Evolutionary conservation across 2,329 filamentous ascomycete species (phyloP).

Genomic region (Aspergillus amoenus): DNA sequence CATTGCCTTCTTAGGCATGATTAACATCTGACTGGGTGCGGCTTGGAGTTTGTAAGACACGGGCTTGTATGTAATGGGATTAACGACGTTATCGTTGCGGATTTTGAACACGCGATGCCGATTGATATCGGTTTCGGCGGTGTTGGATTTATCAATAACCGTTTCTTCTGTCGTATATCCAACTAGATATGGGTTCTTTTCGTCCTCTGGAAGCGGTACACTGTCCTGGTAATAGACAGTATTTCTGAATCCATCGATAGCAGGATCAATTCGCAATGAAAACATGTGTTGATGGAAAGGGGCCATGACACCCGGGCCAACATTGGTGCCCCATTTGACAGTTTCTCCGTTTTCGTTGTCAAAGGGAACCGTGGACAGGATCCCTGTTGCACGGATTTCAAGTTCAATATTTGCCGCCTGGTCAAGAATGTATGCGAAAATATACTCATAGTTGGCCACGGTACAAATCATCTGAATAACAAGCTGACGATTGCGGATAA

Average conservation of each 20-base stretch:
- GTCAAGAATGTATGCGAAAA: constrained; percentile 70
- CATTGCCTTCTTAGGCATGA: constrained; percentile 50
- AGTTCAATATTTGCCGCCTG: constrained; percentile 67
- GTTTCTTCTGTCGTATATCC: constrained; percentile 53
- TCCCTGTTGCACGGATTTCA: constrained; percentile 68
- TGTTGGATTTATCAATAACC: constrained; percentile 46
- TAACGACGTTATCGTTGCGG: constrained; percentile 52
- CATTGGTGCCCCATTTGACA: constrained; percentile 67
- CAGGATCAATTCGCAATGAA: constrained; percentile 63
- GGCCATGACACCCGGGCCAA: constrained; percentile 68
- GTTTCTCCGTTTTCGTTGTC: constrained; percentile 59
- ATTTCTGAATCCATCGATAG: constrained; percentile 58
- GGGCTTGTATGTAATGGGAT: constrained; percentile 55
- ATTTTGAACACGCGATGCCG: constrained; percentile 59
- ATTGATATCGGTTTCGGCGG: constrained; percentile 50
- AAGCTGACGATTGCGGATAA: constrained; percentile 63
- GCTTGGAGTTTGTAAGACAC: constrained; percentile 58
- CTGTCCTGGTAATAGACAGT: constrained; percentile 59
- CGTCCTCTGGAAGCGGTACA: constrained; percentile 58
- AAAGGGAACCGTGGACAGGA: constrained; percentile 66
- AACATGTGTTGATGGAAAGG: constrained; percentile 77
- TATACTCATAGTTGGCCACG: constrained; percentile 72
- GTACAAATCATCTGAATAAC: constrained; percentile 71
- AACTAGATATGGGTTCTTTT: constrained; percentile 51
- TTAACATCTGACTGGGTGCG: constrained; percentile 58